Evolutionary conservation across 2,329 filamentous ascomycete genomes (phyloP).

Genomic region (Alternaria infectoria): DNA sequence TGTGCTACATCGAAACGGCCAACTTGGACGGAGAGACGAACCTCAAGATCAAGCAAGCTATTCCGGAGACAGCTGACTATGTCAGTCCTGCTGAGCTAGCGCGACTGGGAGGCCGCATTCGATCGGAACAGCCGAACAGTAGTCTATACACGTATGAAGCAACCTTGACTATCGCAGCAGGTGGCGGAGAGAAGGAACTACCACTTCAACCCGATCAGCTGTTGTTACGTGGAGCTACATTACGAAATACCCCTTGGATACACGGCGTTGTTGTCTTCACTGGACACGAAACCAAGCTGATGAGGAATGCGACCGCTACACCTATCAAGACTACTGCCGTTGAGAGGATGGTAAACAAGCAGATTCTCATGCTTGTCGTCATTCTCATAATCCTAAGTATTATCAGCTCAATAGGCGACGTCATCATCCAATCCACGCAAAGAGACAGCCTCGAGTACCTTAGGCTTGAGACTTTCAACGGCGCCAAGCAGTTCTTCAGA

Average conservation of each 20-base stretch:
- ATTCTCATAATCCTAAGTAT: constrained; percentile 86
- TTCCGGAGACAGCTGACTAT: constrained; percentile 87
- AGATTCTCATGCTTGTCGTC: constrained; percentile 87
- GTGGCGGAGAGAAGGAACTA: constrained; percentile 91
- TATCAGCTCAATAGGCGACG: constrained; percentile 88
- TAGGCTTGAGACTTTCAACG: constrained; percentile 63
- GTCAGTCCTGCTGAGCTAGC: constrained; percentile 88
- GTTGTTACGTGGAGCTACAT: constrained; percentile 86
- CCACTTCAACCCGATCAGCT: constrained; percentile 91
- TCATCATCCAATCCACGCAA: constrained; percentile 73
- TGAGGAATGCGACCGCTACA: constrained; percentile 96
- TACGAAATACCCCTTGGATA: constrained; percentile 96
- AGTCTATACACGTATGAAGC: constrained; percentile 98
- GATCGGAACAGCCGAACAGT: constrained; percentile 97
- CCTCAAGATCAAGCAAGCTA: constrained; percentile 96
- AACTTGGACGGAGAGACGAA: constrained; percentile 98
- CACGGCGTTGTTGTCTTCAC: constrained; percentile 97
- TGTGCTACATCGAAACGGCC: constrained; percentile 98
- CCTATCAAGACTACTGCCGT: constrained; percentile 98
- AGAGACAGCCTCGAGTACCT: constrained; percentile 75
- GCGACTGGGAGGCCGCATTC: constrained; percentile 81
- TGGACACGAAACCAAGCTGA: constrained; percentile 97
- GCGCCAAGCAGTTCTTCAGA: constrained; percentile 83
- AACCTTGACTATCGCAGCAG: constrained; percentile 86
- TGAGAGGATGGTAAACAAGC: constrained; percentile 88